phyloP scores from a whole-genome alignment of 805 yeast genomes.

The Kluyveromyces nonfermentans region DNA sequence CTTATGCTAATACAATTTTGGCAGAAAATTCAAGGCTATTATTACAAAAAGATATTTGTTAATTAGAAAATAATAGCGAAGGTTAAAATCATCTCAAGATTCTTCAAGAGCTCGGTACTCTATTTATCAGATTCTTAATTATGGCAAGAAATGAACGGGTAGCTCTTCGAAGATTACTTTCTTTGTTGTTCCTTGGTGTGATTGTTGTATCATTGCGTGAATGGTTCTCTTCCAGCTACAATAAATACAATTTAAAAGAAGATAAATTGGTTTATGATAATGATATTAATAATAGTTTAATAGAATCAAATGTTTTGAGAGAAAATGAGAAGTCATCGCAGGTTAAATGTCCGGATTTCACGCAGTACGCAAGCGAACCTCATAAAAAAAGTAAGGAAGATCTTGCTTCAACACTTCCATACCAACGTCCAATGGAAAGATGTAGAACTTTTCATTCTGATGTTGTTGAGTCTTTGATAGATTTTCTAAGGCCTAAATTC shows the following conservation, averaged over 20 bases:
- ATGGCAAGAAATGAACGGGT: neutral
- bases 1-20: no score
- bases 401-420: slow-evolving; percentile 38
- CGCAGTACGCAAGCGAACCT: slow-evolving; percentile 42
- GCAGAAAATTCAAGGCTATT: no score
- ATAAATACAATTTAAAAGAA: neutral
- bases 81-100: no score
- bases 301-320: no score
- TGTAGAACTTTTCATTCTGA: slow-evolving; percentile 67
- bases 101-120: no score
- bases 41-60: no score
- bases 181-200: neutral
- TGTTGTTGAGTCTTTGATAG: slow-evolving; percentile 52
- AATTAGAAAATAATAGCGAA: no score
- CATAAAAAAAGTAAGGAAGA: slow-evolving; percentile 47
- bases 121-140: no score
- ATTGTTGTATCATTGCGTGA: neutral
- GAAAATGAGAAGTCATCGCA: neutral
- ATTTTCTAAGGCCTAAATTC: slow-evolving; percentile 41
- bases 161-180: neutral
- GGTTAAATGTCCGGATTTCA: slow-evolving; percentile 49
- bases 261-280: no score
- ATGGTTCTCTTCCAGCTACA: neutral
- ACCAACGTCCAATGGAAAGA: slow-evolving; percentile 59
- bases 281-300: no score